phyloP scores from a whole-genome alignment of 164 flowering plant species.

The Aristolochia contorta region DNA sequence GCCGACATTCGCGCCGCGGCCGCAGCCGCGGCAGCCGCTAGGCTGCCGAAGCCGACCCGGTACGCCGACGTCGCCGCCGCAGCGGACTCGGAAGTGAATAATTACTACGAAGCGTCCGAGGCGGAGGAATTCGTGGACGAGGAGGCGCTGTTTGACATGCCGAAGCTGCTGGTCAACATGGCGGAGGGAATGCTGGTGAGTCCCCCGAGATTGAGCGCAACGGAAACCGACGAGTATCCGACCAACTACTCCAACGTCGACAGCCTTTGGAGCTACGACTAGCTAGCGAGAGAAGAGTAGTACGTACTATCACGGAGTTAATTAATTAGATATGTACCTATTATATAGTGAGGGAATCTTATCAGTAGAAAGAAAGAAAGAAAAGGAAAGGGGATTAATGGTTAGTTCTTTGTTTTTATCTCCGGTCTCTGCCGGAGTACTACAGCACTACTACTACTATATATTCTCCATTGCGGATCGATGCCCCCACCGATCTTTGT shows the following conservation, averaged over 20 bases:
- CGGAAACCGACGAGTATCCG: slow-evolving; percentile 21
- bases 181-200: slow-evolving; percentile 59
- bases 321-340: too few relatives aligned
- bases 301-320: too few relatives aligned
- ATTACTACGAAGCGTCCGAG: neutral
- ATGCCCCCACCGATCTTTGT: too few relatives aligned
- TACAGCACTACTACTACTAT: too few relatives aligned
- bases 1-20: slow-evolving; percentile 59
- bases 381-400: too few relatives aligned
- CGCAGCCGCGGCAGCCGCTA: slow-evolving; percentile 34
- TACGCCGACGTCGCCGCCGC: neutral
- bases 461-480: too few relatives aligned
- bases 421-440: too few relatives aligned
- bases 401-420: too few relatives aligned
- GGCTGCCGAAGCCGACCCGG: slow-evolving; percentile 2
- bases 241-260: slow-evolving; percentile 22
- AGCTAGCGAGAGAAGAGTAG: too few relatives aligned
- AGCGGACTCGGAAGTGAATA: too few relatives aligned
- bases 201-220: slow-evolving; percentile 39
- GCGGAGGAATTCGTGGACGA: slow-evolving; percentile 32
- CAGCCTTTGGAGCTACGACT: slow-evolving; percentile 33
- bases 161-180: slow-evolving; percentile 43
- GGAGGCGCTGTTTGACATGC: slow-evolving; percentile 48
- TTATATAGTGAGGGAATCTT: too few relatives aligned
- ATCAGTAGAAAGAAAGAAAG: too few relatives aligned